Evolutionary conservation across 805 yeast genomes (phyloP).

Genomic region (Yarrowia keelungensis): DNA sequence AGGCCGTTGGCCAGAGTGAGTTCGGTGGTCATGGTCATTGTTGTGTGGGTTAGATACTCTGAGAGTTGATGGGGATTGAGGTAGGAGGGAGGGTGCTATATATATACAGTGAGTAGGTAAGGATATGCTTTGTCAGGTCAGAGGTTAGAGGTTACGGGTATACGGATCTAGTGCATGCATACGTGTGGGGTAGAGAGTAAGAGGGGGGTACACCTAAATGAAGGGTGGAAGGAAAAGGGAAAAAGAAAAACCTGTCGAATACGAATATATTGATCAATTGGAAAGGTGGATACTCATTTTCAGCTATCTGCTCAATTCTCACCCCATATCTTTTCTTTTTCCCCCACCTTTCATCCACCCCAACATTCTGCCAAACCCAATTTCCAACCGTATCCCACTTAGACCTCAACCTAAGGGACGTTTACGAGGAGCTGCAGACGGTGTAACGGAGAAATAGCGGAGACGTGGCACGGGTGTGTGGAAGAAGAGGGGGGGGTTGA

Average conservation of each 20-base stretch:
- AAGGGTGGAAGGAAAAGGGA: too few species aligned
- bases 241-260: too few species aligned
- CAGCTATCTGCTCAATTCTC: too few species aligned
- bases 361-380: slow-evolving; percentile 25
- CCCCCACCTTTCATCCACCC: not conserved
- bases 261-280: too few species aligned
- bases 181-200: too few species aligned
- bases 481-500: not conserved
- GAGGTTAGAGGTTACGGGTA: slow-evolving; percentile 5
- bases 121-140: too few species aligned
- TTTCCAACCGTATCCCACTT: not conserved
- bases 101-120: too few species aligned
- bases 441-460: slow-evolving; percentile 30
- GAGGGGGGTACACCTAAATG: too few species aligned
- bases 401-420: slow-evolving; percentile 20
- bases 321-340: too few species aligned
- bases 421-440: slow-evolving; percentile 25
- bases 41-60: not conserved
- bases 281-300: too few species aligned
- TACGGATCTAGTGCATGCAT: slow-evolving; percentile 21
- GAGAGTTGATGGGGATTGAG: too few species aligned
- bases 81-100: too few species aligned
- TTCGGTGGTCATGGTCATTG: slow-evolving; percentile 33
- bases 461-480: not conserved
- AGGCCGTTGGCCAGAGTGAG: slow-evolving; percentile 66